Base-by-base conservation (phyloP, 495 filamentous ascomycete species). In the Xylaria scruposa region DNA sequence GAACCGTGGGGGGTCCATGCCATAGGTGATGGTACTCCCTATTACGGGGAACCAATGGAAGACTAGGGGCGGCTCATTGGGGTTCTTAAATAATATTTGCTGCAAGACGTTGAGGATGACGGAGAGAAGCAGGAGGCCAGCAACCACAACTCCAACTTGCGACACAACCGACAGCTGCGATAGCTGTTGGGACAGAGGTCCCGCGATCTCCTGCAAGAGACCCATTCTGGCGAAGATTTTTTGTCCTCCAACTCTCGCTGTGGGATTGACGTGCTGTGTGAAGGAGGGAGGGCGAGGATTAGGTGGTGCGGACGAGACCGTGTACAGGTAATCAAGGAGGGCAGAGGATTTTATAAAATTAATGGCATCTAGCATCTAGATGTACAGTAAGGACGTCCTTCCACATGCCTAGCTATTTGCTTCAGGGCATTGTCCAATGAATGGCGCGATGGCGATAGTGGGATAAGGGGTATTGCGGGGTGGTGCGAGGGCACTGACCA, bases 21-120 rank as follows among this genome's bases (percentile, higher is more conserved):
- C 93, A 81, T 96, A 96, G 21, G 83, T 86, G 59, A 96, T 82
- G 60, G 93, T 94, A 78, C 88, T 95, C 26, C 93, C 93, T 75
- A 96, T 81, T 53, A 95, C 78, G 5, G 93, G 93, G 74, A 96
- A 88, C 89, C 89, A 94, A 82, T 95, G 92, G 76, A 95, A 96
- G 53, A 96, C 92, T 15, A 95, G 72, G 6, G 93, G 93, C 15
- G 93, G 93, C 76, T 94, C 91, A 77, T 90, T 90, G 61, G 88
- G 86, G 70, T 91, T 90, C 76, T 86, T 90, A 79, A 92, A 90
- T 65, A 94, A 81, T 4, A 93, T 70, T 77, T 96, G 93, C 15
- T 84, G 79, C 60, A 91, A 68, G 53, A 94, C 88, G 75, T 95
- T 94, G 73, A 91, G 44, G 49, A 90, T 70, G 15, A 95, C 86